Base-by-base conservation (phyloP, 23 red algal species). In the Gracilaria domingensis region DNA sequence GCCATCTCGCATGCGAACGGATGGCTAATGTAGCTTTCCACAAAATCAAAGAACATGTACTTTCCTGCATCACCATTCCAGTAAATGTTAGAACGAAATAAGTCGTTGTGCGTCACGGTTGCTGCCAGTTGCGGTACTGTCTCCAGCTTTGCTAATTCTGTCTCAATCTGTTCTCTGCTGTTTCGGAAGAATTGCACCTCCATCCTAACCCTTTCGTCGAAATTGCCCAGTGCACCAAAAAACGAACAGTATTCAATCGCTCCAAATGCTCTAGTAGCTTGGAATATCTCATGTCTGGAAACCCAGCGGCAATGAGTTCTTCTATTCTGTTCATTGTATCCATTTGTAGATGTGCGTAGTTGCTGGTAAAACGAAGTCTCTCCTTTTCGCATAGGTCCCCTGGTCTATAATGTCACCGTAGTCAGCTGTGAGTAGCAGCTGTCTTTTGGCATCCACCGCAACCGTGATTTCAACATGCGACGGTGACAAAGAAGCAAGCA, bases 21-120 rank as follows among this genome's bases (percentile, higher is more conserved):
- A 18, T 76, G 71, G 71, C 71, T 76, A 3, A 76, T 18, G 40
- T 76, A 48, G 71, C 71, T 48, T 6, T 76, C 71, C 6, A 76
- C 71, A 12, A 38, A 76, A 32, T 76, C 71, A 17, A 76, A 76
- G 40, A 76, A 76, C 71, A 76, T 76, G 71, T 76, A 76, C 6
- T 32, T 38, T 44, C 40, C 40, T 44, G 36, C 17, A 13, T 8
- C 36, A 7, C 23, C 24, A 76, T 38, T 44, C 71, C 40, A 44
- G 21, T 76, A 76, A 38, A 76, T 48, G 33, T 76, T 76, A 7
- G 71, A 76, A 6, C n/a, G 4, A 4, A 4, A 76, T 38, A 76
- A 33, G 33, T 76, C 71, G 71, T 76, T 76, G 21, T 76, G 71
- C 40, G 71, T 48, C 34, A 76, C 21, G 71, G 71, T 76, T 4